Evolutionary conservation across 176 grass and related monocot genomes (phyloP).

Genomic region (Aegilops speltoides): DNA sequence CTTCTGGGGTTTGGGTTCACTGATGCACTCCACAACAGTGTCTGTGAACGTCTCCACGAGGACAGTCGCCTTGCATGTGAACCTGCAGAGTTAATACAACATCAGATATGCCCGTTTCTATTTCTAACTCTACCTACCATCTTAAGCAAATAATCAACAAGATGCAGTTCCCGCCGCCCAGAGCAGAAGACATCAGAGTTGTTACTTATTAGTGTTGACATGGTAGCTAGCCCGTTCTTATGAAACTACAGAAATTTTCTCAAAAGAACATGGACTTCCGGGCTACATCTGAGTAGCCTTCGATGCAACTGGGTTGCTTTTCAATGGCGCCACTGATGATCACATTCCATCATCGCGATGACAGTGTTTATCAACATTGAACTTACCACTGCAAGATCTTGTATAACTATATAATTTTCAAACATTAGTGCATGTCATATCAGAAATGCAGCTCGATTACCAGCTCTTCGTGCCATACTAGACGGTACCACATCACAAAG

Average conservation of each 20-base stretch:
- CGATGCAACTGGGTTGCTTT: neutral
- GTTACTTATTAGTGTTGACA: neutral
- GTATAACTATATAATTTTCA: neutral
- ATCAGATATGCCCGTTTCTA: neutral
- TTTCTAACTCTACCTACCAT: neutral
- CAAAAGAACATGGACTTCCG: neutral
- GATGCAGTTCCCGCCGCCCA: neutral
- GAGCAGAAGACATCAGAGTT: neutral
- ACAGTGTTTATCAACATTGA: neutral
- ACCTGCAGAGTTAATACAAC: constrained; percentile 38
- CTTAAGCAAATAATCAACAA: neutral
- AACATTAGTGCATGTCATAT: neutral
- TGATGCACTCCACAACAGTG: constrained; percentile 47
- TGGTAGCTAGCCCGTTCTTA: neutral
- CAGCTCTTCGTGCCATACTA: neutral
- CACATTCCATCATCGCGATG: neutral
- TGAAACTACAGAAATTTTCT: neutral
- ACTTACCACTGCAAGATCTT: neutral
- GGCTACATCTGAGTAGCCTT: neutral
- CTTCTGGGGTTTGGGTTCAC: constrained; percentile 49
- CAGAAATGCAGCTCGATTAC: neutral
- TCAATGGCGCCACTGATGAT: neutral
- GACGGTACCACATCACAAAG: neutral
- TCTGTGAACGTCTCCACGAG: constrained; percentile 30
- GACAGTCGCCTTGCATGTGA: constrained; percentile 63